Conservation (phyloP, 495 filamentous ascomycete species). For the Diplogelasinospora grovesii region DNA sequence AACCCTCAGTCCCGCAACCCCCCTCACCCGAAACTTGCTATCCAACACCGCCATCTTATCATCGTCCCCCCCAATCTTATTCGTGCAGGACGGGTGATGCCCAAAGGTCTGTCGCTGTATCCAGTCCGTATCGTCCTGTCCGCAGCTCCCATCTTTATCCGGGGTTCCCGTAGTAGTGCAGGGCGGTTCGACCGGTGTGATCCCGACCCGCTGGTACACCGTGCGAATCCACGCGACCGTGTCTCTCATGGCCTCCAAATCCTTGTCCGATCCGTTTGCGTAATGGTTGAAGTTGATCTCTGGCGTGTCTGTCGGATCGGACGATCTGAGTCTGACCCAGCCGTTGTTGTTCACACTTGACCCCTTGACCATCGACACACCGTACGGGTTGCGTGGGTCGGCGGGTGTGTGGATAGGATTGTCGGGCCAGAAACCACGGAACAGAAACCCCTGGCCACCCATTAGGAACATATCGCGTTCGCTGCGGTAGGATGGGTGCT, state of each 20-base stretch:
- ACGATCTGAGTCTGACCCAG: slow-evolving; percentile 26
- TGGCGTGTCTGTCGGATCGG: slow-evolving; percentile 28
- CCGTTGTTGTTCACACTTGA: slow-evolving; percentile 26
- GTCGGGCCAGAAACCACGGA: slow-evolving; percentile 34
- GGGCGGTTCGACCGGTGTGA: slow-evolving; percentile 29
- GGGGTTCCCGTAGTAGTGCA: slow-evolving; percentile 16
- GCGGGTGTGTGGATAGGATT: slow-evolving; percentile 22
- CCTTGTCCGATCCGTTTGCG: slow-evolving; percentile 20
- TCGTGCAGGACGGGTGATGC: slow-evolving; percentile 40
- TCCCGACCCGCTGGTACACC: slow-evolving; percentile 22
- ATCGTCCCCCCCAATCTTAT: slow-evolving; percentile 35
- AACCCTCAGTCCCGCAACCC: slow-evolving; percentile 34
- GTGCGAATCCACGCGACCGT: slow-evolving; percentile 27
- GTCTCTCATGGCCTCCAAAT: slow-evolving; percentile 32
- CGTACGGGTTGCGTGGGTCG: slow-evolving; percentile 23
- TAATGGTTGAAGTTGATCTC: slow-evolving; percentile 36
- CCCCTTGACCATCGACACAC: slow-evolving; percentile 33
- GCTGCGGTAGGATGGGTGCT: slow-evolving; percentile 27
- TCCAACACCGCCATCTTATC: slow-evolving; percentile 41
- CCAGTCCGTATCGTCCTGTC: slow-evolving; percentile 29
- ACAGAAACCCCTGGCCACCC: slow-evolving; percentile 31
- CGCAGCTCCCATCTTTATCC: slow-evolving; percentile 24
- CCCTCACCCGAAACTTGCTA: slow-evolving; percentile 34
- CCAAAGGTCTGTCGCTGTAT: slow-evolving; percentile 38
- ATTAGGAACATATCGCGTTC: slow-evolving; percentile 35